Percentiles rank a stretch among this genome's conserved stretches.
Evolutionary conservation across 257 asterid genomes (phyloP).

Genomic region (Solanum dulcamara): DNA sequence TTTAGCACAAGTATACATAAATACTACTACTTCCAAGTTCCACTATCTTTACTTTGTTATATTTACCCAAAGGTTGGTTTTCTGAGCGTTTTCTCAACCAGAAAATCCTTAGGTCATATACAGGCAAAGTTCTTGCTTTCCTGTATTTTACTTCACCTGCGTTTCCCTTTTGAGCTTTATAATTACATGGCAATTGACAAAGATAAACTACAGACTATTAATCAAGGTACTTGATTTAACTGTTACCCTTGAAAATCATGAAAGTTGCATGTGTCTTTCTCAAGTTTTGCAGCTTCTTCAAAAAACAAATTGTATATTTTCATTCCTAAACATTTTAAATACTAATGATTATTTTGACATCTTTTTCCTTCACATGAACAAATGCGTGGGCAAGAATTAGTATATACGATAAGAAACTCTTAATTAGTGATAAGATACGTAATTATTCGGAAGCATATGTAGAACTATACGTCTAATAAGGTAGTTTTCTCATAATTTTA

Average conservation of each 20-base stretch:
- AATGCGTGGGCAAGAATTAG: not conserved
- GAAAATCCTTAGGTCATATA: not conserved
- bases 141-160: not conserved
- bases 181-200: not conserved
- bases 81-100: not conserved
- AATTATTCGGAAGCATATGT: too few relatives aligned
- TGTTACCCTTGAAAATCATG: not conserved
- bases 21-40: not conserved
- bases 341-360: not conserved
- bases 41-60: not conserved
- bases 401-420: too few relatives aligned
- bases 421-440: too few relatives aligned
- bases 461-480: too few relatives aligned
- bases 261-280: not conserved
- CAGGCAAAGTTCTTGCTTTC: not conserved
- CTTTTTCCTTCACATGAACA: not conserved
- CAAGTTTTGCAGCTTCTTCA: not conserved
- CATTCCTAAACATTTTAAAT: not conserved
- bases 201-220: not conserved
- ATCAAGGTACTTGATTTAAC: not conserved
- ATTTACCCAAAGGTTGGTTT: not conserved
- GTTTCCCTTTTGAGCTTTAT: not conserved
- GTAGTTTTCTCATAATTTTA: too few relatives aligned
- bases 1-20: not conserved
- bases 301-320: not conserved